Evolutionary conservation across 2,329 filamentous ascomycete genomes (phyloP), one percentile per base, ranked within the genome.

Genomic region (Talaromyces atroroseus): DNA sequence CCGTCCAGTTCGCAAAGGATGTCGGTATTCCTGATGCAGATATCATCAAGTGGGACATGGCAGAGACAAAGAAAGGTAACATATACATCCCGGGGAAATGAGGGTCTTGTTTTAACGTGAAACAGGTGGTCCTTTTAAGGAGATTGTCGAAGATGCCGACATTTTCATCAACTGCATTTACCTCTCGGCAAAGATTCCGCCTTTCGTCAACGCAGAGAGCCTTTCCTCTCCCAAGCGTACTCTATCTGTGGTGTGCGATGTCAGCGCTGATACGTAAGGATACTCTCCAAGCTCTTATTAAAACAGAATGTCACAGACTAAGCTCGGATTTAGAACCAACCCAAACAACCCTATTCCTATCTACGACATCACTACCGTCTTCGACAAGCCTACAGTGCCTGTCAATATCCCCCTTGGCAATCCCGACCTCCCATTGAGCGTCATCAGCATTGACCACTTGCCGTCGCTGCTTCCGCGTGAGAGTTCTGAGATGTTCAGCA

Each of bases 81-180:
- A 61, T 38, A 26, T 16, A 20, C 11, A 26, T 46, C 21, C 20
- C 26, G 16, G 44, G 46, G n/a, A 12, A 18, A 12, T 49, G 42
- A 38, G 21, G 20, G 24, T 16, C 12, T 73, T 70, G 23, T 34
- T 16, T 62, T 49, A 23, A 57, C 63, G 64, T 42, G 62, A 68
- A 62, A 68, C 63, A 74, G 69, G 78, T 55, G 90, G 90, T 1
- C 90, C 90, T 10, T 94, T 92, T 74, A 74, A 79, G 60, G 89
- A 94, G 76, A 91, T 95, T 66, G 78, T 85, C 48, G 82, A 90
- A 73, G 65, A 68, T 53, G 65, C 78, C 59, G 85, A 89, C 66
- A 86, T 90, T 68, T 90, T 91, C 69, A 80, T 94, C 71, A 95
- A 94, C 78, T 91, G 88, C 81, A 92, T 96, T 71, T 96, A 96